These are phyloP conservation scores for Teratosphaeria viscida DNA, from an alignment of 2,329 filamentous ascomycete genomes.

Conservation along the genomic window DNA sequence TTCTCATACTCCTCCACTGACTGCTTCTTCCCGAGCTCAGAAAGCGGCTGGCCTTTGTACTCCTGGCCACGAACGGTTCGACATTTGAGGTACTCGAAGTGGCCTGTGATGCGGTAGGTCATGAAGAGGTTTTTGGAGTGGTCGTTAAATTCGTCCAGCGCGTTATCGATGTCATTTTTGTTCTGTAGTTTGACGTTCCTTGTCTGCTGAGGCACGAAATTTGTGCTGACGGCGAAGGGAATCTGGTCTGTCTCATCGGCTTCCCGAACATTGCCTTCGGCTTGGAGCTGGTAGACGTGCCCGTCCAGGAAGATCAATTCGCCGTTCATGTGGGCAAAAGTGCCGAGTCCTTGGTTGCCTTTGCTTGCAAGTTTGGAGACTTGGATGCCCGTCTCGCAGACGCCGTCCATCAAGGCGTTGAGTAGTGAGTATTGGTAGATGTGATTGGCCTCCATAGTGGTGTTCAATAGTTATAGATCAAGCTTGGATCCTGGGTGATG, in stretches of 20 bases:
- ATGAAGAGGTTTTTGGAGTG: conserved; percentile 24
- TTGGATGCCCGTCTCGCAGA: conserved; percentile 37
- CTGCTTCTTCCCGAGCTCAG: conserved; percentile 31
- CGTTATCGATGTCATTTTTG: conserved; percentile 19
- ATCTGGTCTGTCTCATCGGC: conserved; percentile 27
- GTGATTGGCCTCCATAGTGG: conserved; percentile 26
- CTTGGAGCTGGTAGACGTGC: conserved; percentile 32
- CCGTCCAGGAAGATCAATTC: conserved; percentile 35
- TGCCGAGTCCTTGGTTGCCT: conserved; percentile 42
- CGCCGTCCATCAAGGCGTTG: conserved; percentile 35
- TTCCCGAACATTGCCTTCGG: conserved; percentile 25
- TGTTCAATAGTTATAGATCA: background rate
- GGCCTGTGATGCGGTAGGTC: conserved; percentile 23
- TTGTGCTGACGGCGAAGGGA: conserved; percentile 29
- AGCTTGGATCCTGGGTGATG: background rate
- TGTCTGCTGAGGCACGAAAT: conserved; percentile 22
- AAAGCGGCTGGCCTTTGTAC: conserved; percentile 22
- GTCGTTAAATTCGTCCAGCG: conserved; percentile 17
- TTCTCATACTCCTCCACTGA: conserved; percentile 28
- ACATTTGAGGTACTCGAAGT: conserved; percentile 22
- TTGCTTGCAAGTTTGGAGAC: conserved; percentile 36
- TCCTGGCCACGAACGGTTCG: conserved; percentile 24
- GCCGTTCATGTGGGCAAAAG: conserved; percentile 35
- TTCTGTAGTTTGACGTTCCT: conserved; percentile 10
- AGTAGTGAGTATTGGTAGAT: conserved; percentile 36